Evolutionary conservation across 495 filamentous ascomycete genomes (phyloP).

Genomic region (Baudoinia panamericana): DNA sequence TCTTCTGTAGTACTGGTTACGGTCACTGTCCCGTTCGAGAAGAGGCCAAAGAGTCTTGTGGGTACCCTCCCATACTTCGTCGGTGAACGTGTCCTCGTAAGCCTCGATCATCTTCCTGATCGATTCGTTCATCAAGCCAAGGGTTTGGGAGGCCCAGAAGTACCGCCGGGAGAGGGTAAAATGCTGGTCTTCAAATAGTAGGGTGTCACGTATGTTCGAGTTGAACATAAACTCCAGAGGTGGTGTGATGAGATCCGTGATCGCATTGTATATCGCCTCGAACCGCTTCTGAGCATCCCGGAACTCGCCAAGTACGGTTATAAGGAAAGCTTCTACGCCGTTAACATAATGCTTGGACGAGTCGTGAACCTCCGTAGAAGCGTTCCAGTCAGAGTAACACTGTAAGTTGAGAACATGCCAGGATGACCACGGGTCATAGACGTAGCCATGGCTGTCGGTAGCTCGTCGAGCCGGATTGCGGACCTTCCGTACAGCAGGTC

Average conservation of each 20-base stretch:
- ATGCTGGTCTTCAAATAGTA: conserved; percentile 43
- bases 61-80: conserved; percentile 38
- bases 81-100: conserved; percentile 37
- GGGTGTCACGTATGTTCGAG: conserved; percentile 34
- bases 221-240: conserved; percentile 45
- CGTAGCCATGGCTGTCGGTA: conserved; percentile 28
- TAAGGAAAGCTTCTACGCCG: conserved; percentile 41
- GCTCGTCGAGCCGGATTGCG: conserved; percentile 28
- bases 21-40: conserved; percentile 17
- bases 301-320: conserved; percentile 37
- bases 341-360: conserved; percentile 36
- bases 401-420: conserved; percentile 43
- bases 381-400: conserved; percentile 39
- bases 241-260: conserved; percentile 37
- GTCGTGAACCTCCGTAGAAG: conserved; percentile 37
- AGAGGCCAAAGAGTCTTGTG: conserved; percentile 35
- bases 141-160: conserved; percentile 45
- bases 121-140: conserved; percentile 42
- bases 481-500: conserved; percentile 27
- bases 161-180: conserved; percentile 45
- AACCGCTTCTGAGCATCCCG: conserved; percentile 40
- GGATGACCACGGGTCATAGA: conserved; percentile 37
- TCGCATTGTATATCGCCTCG: conserved; percentile 33
- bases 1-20: conserved; percentile 20
- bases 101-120: conserved; percentile 40